phyloP scores from a whole-genome alignment of 768 basidiomycete genomes.

The Auricularia sp. region DNA sequence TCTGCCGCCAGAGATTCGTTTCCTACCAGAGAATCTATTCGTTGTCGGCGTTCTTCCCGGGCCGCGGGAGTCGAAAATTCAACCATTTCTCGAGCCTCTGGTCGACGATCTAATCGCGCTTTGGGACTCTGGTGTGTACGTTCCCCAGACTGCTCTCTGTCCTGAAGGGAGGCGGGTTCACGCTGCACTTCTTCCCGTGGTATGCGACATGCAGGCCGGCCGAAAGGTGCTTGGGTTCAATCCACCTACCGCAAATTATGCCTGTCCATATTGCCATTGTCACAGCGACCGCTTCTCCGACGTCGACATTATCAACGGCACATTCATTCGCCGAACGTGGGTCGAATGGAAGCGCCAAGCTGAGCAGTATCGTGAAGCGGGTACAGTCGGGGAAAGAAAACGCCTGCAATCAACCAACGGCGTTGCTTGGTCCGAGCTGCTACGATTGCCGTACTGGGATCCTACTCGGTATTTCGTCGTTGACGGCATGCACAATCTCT shows the following conservation, averaged over 20 bases:
- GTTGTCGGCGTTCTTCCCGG: too few species aligned
- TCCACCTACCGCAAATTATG: conserved; percentile 10
- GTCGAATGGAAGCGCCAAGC: conserved; percentile 2
- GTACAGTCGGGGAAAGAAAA: conserved; percentile 9
- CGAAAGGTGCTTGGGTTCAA: conserved; percentile 14
- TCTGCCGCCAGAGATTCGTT: too few species aligned
- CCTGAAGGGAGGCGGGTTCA: conserved; percentile 14
- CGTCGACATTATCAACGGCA: too few species aligned
- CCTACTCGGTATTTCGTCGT: conserved; percentile 16
- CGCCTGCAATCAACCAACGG: conserved; percentile 16
- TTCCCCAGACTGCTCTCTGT: conserved; percentile 13
- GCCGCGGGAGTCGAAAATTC: too few species aligned
- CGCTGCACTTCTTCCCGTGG: conserved; percentile 18
- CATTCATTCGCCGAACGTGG: conserved; percentile 2
- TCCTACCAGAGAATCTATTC: too few species aligned
- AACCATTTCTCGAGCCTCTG: too few species aligned
- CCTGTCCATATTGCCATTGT: conserved; percentile 8
- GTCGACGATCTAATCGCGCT: neutral
- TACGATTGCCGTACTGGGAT: conserved; percentile 28
- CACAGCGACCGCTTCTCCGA: too few species aligned
- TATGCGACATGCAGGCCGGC: conserved; percentile 30
- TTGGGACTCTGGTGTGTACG: conserved; percentile 18
- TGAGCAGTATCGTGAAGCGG: conserved; percentile 16
- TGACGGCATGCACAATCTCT: conserved; percentile 32
- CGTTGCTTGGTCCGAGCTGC: conserved; percentile 21